Evolutionary conservation across 768 basidiomycete genomes (phyloP), one percentile per base, ranked within the genome.

Genomic region (Butyriboletus loyo): DNA sequence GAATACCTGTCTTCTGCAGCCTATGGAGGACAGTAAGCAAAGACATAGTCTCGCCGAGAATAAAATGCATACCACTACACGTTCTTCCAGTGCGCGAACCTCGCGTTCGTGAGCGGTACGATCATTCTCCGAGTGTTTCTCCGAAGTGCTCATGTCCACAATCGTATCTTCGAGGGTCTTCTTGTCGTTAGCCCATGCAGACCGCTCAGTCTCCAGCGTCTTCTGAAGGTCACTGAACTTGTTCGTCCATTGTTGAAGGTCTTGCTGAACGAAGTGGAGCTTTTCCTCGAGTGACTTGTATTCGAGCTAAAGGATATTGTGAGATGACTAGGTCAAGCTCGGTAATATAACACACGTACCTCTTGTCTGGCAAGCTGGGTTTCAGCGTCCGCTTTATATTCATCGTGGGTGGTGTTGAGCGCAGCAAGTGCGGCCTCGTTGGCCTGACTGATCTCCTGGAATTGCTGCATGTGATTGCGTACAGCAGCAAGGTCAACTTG

Each of bases 381-480:
- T 52, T 91, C 89, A 0, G 85, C 85, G 1, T 83, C 79, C 4
- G 78, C 62, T 68, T 85, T 88, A 75, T 87, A 94, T 65, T 92
- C 86, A 50, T 94, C 92, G 56, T 86, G 85, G 0, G 88, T 91
- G 0, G 73, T 60, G 50, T 84, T 90, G 38, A 93, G 69, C 30
- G 80, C 79, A 27, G 80, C 75, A 7, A 95, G 74, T 9, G 91
- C 89, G 56, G 79, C 79, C 66, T 94, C 92, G 60, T 81, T 92
- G 0, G 89, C 87, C 62, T 86, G 81, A 55, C 87, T 87, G 59
- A 95, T 93, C 57, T 88, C 85, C 64, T 89, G 82, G 81, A 87
- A 94, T 66, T 94, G 92, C 53, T 87, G 81, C 27, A 87, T 84
- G 62, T 92, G 89, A 40, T 72, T 80, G 50, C 80, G 79, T 1